Conservation (phyloP, 2,329 filamentous ascomycete genomes). For the Fusarium fracticaudum region DNA sequence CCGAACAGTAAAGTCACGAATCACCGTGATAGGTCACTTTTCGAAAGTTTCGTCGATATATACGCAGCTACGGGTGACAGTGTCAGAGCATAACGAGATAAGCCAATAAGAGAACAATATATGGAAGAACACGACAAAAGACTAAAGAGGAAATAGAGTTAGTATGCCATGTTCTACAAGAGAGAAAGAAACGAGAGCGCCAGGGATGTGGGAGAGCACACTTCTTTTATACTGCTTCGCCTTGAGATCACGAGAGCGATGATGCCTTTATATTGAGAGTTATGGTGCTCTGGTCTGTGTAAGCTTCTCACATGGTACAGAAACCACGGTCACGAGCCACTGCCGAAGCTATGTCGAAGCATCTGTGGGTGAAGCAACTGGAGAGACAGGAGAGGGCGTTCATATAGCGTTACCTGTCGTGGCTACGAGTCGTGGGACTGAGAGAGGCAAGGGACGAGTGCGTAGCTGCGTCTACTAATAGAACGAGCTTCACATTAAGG, state of each 20-base stretch:
- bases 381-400: not conserved
- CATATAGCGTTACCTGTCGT: no score
- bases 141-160: no score
- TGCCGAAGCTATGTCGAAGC: rapidly evolving
- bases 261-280: not conserved
- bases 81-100: not conserved
- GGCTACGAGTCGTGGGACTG: no score
- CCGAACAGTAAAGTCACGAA: not conserved
- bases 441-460: not conserved
- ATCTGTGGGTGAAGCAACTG: no score
- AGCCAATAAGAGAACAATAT: not conserved
- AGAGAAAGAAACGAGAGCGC: not conserved
- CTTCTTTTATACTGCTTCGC: not conserved
- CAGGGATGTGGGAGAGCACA: no score
- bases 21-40: rapidly evolving
- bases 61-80: not conserved
- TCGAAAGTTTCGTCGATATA: not conserved
- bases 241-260: not conserved
- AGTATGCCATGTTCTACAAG: no score
- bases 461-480: no score
- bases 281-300: not conserved
- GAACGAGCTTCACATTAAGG: no score
- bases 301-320: not conserved
- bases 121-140: not conserved
- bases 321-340: rapidly evolving